Base-by-base conservation (phyloP, 768 basidiomycete species). In the Tylopilus balloui region DNA sequence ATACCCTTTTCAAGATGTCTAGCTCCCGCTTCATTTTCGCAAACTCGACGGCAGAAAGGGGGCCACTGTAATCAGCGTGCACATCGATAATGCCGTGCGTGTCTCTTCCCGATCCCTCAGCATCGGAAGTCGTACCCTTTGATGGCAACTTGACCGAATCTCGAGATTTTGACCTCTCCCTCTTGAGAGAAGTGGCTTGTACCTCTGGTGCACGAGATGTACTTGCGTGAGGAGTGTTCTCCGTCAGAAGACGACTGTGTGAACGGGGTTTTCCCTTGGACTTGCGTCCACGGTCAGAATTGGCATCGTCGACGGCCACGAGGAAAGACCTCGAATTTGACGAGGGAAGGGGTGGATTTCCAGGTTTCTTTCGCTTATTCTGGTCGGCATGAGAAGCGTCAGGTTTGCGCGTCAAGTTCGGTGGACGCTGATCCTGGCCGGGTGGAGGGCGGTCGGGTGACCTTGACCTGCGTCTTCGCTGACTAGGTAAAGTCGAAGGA, bases 21-120 rank as follows among this genome's bases (percentile, higher is more conserved):
- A 84, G 58, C 54, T 88, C 83, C 28, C 71, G 74, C 62, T 73
- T 79, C 64, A 84, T 64, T 31, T 71, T 72, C n/a, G 76, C 76
- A 45, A 73, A 73, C 57, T 83, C 81, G 12, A 76, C 71, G 12
- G 66, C 59, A 6, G 76, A 72, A 51, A 75, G 50, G 8, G 74
- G 63, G 0, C 74, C 74, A 35, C 35, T 53, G 24, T 60, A 65
- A 12, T 61, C 65, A 13, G 35, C 17, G 23, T 61, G 49, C 15
- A 48, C 9, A 34, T 57, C 59, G n/a, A 47, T 14, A 20, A 56
- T n/a, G 8, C 41, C 52, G 39, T 56, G 55, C 2, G 44, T 20
- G 5, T 67, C 65, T 36, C 50, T 61, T 15, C 58, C 62, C 1
- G 62, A 60, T 21, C 65, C 66, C 13, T 60, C 57, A 0, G 31